Percentiles rank a stretch among this genome's conserved stretches.
Conservation (phyloP, 2,329 filamentous ascomycete species). For the Colletotrichum sp. region DNA sequence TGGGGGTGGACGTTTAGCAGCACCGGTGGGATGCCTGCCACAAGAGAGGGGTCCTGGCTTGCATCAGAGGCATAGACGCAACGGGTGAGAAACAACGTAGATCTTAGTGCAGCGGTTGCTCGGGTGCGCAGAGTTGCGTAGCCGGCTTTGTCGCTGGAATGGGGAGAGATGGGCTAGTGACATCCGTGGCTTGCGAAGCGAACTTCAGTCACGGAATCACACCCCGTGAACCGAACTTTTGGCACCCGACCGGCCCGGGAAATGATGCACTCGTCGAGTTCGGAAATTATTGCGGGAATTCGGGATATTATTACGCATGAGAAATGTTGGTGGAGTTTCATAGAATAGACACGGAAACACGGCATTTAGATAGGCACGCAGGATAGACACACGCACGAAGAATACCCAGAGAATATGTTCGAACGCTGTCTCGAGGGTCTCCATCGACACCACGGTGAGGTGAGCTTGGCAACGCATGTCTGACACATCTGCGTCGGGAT, state of each 20-base stretch:
- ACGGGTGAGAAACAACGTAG: not conserved
- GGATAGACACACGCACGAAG: not conserved
- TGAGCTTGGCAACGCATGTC: not conserved
- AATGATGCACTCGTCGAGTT: not conserved
- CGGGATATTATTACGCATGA: not conserved
- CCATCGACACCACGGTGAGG: not conserved
- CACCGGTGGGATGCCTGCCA: not conserved
- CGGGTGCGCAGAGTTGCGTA: not conserved
- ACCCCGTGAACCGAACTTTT: not conserved
- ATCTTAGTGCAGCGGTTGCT: not conserved
- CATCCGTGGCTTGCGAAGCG: conserved; percentile 11
- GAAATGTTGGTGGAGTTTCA: not conserved
- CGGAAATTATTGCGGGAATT: not conserved
- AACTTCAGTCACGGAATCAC: not conserved
- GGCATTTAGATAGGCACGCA: not conserved
- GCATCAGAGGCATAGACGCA: conserved; percentile 11
- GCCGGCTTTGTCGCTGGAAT: conserved; percentile 4
- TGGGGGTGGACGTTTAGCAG: not conserved
- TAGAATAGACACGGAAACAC: not conserved
- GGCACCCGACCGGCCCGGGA: not conserved
- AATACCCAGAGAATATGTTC: not conserved
- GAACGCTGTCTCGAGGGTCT: not conserved
- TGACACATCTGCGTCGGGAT: not conserved
- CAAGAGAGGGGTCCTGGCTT: not conserved
- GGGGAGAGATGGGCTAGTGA: not conserved